Percentiles rank a stretch among this genome's conserved stretches.
Conservation (phyloP, 2,329 filamentous ascomycete genomes). For the Pezicula radicicola region DNA sequence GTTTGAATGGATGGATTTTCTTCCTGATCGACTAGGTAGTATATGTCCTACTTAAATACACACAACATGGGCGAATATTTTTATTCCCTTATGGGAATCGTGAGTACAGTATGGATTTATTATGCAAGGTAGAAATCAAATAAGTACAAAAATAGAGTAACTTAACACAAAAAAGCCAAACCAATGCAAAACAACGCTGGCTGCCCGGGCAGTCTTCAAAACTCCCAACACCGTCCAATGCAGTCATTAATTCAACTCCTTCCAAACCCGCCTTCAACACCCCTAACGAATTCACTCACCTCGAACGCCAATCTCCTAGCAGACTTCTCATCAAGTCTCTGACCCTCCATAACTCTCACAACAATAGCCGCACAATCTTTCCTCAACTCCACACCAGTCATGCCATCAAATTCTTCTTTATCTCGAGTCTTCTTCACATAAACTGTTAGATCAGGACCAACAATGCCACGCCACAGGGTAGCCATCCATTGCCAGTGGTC, state of each 20-base stretch:
- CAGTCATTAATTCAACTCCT: conserved; percentile 2
- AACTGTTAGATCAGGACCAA: conserved; percentile 77
- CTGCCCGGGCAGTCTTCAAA: background rate
- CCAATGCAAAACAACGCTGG: background rate
- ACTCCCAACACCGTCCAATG: background rate
- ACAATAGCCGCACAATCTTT: conserved; percentile 49
- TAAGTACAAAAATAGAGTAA: background rate
- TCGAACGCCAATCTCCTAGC: conserved; percentile 80
- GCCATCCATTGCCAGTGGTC: conserved; percentile 99
- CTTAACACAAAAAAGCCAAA: too few relatives aligned
- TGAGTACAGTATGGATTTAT: too few relatives aligned
- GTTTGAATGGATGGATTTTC: too few relatives aligned
- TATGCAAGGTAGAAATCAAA: background rate
- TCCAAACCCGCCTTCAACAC: conserved; percentile 17
- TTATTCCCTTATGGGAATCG: too few relatives aligned
- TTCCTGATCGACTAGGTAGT: too few relatives aligned
- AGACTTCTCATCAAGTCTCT: conserved; percentile 61
- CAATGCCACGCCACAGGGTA: conserved; percentile 83
- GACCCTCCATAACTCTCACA: conserved; percentile 39
- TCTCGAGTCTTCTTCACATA: conserved; percentile 48
- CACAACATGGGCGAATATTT: too few relatives aligned
- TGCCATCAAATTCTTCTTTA: conserved; percentile 32
- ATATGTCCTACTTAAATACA: too few relatives aligned
- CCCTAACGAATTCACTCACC: conserved; percentile 73
- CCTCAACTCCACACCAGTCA: conserved; percentile 52